A percentile compares a stretch with the other conserved stretches of the same genome.
These are phyloP conservation scores for Xerocomus amazonicus DNA, from an alignment of 1,284 basidiomycete genomes.

Conservation along the genomic window DNA sequence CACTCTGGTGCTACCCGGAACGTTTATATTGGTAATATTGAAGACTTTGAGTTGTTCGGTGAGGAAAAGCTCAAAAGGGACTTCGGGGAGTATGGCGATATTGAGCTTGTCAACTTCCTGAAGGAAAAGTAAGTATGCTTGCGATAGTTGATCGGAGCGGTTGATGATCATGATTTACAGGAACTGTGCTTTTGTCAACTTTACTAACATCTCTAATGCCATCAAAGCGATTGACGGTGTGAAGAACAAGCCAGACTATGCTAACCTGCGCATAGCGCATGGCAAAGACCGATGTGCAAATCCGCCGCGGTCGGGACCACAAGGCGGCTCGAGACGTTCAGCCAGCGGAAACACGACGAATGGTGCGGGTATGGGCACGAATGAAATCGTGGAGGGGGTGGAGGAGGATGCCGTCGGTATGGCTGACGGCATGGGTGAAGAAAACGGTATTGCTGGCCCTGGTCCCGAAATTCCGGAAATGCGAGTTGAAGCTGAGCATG, in stretches of 20 bases:
- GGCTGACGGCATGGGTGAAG: slow-evolving; percentile 25
- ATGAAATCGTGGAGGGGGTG: slow-evolving; percentile 19
- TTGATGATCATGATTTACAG: slow-evolving; percentile 34
- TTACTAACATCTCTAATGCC: slow-evolving; percentile 86
- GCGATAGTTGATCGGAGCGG: neutral
- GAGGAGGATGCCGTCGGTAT: slow-evolving; percentile 20
- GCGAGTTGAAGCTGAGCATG: slow-evolving; percentile 24
- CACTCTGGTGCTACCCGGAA: slow-evolving; percentile 90
- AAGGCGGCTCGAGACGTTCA: slow-evolving; percentile 51
- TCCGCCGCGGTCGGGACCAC: slow-evolving; percentile 77
- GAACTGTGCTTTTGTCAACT: slow-evolving; percentile 95
- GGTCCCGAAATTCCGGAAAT: slow-evolving; percentile 27
- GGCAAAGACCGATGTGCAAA: slow-evolving; percentile 95
- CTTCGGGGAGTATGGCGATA: slow-evolving; percentile 90
- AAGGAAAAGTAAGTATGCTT: slow-evolving; percentile 75
- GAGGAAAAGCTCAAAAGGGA: slow-evolving; percentile 85
- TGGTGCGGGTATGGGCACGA: slow-evolving; percentile 13
- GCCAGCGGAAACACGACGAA: slow-evolving; percentile 38
- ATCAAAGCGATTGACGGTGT: slow-evolving; percentile 94
- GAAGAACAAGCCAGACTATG: slow-evolving; percentile 83
- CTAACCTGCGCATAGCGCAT: slow-evolving; percentile 80
- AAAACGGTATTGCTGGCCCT: slow-evolving; percentile 20
- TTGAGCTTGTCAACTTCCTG: slow-evolving; percentile 93
- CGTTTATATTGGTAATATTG: slow-evolving; percentile 91
- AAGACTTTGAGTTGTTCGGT: slow-evolving; percentile 85